Conservation (phyloP, 2,329 filamentous ascomycete species). For the Endocalyx cinctus region DNA sequence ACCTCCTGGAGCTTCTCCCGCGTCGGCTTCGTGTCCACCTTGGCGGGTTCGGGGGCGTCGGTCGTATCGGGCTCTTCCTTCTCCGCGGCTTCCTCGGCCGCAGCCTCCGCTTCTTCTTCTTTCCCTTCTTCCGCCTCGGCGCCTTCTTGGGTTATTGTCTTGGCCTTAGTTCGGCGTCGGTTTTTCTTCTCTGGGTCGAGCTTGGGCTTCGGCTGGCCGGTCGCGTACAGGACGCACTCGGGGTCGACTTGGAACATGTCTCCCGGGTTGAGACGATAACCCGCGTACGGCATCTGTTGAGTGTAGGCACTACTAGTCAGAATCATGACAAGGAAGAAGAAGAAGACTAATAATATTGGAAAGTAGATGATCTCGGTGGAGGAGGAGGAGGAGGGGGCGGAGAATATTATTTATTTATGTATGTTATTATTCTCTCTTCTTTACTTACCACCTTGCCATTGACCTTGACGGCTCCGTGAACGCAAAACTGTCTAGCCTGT, state of each 20-base stretch:
- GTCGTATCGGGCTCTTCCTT: conserved; percentile 36
- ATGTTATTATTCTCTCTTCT: too few species aligned
- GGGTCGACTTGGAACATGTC: conserved; percentile 97
- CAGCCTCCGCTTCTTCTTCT: conserved; percentile 8
- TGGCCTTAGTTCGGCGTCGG: conserved; percentile 16
- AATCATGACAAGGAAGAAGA: neutral
- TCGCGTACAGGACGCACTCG: conserved; percentile 83
- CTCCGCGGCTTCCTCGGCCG: conserved; percentile 17
- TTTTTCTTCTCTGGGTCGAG: too few species aligned
- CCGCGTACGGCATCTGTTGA: conserved; percentile 78
- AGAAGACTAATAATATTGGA: too few species aligned
- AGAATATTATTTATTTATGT: too few species aligned
- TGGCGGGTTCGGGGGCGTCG: conserved; percentile 19
- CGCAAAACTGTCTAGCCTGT: conserved; percentile 89
- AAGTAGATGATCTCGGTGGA: too few species aligned
- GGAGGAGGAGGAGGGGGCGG: too few species aligned
- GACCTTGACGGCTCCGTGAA: conserved; percentile 89
- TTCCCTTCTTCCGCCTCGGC: conserved; percentile 19
- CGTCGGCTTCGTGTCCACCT: conserved; percentile 25
- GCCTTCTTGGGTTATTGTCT: conserved; percentile 18
- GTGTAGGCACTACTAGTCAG: conserved; percentile 2
- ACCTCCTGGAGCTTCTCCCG: conserved; percentile 43
- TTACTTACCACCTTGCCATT: conserved; percentile 89
- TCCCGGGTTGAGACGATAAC: conserved; percentile 91
- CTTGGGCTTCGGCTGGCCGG: conserved; percentile 64